Evolutionary conservation across 192 early-diverging fungal species (phyloP), one percentile per base, ranked within the genome.

Genomic region (Rhizoclosmatium sp.): DNA sequence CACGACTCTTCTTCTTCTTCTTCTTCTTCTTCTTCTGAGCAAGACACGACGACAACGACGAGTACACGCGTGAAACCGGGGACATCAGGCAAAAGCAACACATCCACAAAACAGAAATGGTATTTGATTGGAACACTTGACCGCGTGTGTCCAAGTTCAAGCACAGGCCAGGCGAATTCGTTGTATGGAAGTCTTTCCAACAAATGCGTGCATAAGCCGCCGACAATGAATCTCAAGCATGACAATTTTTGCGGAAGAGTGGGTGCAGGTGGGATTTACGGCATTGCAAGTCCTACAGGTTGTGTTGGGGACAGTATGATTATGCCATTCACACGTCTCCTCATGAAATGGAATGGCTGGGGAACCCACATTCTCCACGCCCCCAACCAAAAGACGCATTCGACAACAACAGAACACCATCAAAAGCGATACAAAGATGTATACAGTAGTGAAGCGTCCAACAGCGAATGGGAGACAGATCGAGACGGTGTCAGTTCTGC

Each of bases 41-140:
- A 54, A 7, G 16, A 7, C 51, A 54, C 51, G 9, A 54, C 51
- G 9, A 54, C 0, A 7, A 54, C 51, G 9, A 54, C 5, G 9
- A 54, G 16, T 7, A 7, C 51, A 54, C 5, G 9, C 51, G 9
- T 16, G 9, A 54, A 54, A 54, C 51, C 51, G 16, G 16, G 5
- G 9, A 54, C 51, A 7, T 12, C 51, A 7, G 31, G 31, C 31
- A 31, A 31, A 31, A 31, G 31, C 31, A 31, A 31, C 31, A 31
- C 31, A 31, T 31, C 31, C 0, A 31, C 31, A 31, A 31, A 31
- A 31, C 31, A 31, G 31, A 54, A 54, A 3, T 72, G 70, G 70
- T 47, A 72, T 40, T 40, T 72, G 31, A 59, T 72, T 72, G 70
- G 70, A 14, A 72, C 70, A 9, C 31, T 72, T 9, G 70, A 72